Conservation (phyloP, 306 rosid genomes). For the Fragaria ananassa region DNA sequence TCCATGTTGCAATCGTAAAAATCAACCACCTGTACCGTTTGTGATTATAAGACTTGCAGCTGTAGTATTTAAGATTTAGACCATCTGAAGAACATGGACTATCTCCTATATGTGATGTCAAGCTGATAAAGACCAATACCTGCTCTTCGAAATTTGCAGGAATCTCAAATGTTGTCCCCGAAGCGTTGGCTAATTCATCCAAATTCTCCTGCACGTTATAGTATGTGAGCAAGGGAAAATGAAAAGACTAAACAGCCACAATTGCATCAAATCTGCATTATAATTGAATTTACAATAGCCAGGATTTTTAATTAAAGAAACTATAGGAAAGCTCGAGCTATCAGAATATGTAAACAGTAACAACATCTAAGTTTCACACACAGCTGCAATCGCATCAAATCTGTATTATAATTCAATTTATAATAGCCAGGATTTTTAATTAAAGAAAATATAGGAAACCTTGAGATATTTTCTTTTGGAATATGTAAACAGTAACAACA, state of each 20-base stretch:
- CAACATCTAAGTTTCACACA: no score
- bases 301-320: no score
- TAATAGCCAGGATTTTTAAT: no score
- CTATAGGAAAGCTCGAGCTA: no score
- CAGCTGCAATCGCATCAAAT: no score
- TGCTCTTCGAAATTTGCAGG: slow-evolving; percentile 60
- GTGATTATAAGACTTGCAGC: slow-evolving; percentile 18
- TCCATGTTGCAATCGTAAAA: slow-evolving; percentile 46
- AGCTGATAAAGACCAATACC: slow-evolving; percentile 35
- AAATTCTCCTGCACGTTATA: slow-evolving; percentile 46
- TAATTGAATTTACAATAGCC: no score
- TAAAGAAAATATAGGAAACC: not conserved
- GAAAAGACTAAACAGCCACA: not conserved
- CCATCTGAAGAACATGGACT: not conserved
- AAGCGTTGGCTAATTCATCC: slow-evolving; percentile 55
- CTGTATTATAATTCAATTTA: no score
- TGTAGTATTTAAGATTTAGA: slow-evolving; percentile 9
- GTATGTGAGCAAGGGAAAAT: not conserved
- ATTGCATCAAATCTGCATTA: no score
- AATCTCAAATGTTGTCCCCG: slow-evolving; percentile 65
- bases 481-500: not conserved
- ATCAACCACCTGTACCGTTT: slow-evolving; percentile 42
- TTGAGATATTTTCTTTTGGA: not conserved
- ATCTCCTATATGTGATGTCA: slow-evolving; percentile 19
- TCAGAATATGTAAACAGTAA: no score